phyloP scores from a whole-genome alignment of 306 rosid genomes.

The Acacia confusa region DNA sequence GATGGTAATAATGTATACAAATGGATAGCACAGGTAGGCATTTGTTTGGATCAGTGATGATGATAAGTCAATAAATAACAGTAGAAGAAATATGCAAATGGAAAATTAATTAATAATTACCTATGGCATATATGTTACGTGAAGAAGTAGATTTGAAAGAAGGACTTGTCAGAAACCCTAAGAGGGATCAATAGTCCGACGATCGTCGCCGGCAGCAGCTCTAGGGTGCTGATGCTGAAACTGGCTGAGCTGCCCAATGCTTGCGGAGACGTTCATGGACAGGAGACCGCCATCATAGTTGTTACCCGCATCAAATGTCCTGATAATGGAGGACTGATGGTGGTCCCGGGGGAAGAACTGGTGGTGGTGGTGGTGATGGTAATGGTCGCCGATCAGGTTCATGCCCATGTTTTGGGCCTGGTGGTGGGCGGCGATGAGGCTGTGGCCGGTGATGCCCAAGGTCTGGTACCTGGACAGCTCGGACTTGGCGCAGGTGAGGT shows the following conservation, averaged over 20 bases:
- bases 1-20: not conserved
- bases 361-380: constrained; percentile 65
- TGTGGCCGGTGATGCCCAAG: constrained; percentile 30
- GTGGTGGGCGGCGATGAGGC: constrained; percentile 44
- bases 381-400: constrained; percentile 28
- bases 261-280: constrained; percentile 78
- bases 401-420: constrained; percentile 32
- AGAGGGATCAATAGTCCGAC: constrained; percentile 77
- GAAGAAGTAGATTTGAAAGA: not conserved
- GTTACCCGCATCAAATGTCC: constrained; percentile 42
- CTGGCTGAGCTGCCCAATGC: constrained; percentile 71
- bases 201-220: constrained; percentile 68
- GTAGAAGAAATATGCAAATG: not conserved
- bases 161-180: constrained; percentile 42
- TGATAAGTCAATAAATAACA: not conserved
- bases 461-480: constrained; percentile 81
- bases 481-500: constrained; percentile 85
- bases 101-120: constrained; percentile 1
- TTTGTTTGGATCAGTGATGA: not conserved
- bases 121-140: constrained; percentile 23
- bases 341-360: constrained; percentile 70
- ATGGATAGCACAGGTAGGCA: not conserved
- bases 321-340: constrained; percentile 40
- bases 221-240: constrained; percentile 83
- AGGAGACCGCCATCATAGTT: constrained; percentile 72